Base-by-base conservation (phyloP, 768 basidiomycete species). In the Psilocybe subaeruginosa region DNA sequence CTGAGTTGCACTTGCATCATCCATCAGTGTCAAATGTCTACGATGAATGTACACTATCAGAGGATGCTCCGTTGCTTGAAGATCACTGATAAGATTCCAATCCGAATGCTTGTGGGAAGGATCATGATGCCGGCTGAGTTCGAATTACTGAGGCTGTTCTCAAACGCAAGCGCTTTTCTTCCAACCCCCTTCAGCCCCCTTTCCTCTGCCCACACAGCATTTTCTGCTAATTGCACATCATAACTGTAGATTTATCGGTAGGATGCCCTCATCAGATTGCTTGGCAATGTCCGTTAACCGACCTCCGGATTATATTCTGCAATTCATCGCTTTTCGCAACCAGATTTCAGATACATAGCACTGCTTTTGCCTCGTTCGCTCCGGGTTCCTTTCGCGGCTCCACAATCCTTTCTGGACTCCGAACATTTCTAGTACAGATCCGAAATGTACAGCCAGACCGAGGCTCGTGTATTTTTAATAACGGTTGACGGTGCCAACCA, bases 71-170 rank as follows among this genome's bases (percentile, higher is more conserved):
- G 41, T 33, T 30, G 37, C 43, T n/a, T 37, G 17, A 17, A 14
- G 43, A 59, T 59, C 58, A 59, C 19, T 59, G 58, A 59, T 59
- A 52, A 59, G 58, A 59, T 59, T 52, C 52, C 29, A 30, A 50
- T 50, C 23, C 39, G 27, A 23, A 39, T 23, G 23, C 16, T 53
- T 17, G 8, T 54, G 33, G n/a, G 39, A 54, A 39, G 19, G 19
- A 54, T 41, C 23, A 54, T 54, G 41, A 46, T 46, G 54, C 37
- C 11, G 27, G 37, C 53, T 39, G 54, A 56, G 54, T 43, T 56
- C 27, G 23, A 56, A 56, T 35, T 39, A 19, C 8, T 12, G 58
- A 59, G 58, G 58, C 58, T 59, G 58, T 59, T 47, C 58, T 53
- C 11, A 8, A n/a, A 43, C 58, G 48, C 56, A 30, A 57, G 45